Evolutionary conservation across 2,329 filamentous ascomycete species (phyloP).

Genomic region (Neocucurbitaria cava): DNA sequence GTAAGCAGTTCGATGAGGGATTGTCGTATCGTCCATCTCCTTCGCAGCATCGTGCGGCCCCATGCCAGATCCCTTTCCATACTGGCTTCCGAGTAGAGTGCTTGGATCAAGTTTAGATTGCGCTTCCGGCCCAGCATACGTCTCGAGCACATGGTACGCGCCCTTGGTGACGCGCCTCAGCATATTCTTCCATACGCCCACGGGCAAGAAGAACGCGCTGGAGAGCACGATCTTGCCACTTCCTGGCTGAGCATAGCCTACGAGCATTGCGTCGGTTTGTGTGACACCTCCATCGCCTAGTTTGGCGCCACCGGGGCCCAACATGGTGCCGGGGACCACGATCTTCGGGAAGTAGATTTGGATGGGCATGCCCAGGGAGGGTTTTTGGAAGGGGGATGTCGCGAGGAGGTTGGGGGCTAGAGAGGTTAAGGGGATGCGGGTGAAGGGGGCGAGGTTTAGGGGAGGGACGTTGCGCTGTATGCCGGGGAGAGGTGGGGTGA

Average conservation of each 20-base stretch:
- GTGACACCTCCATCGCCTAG: slow-evolving; percentile 6
- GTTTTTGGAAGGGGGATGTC: slow-evolving; percentile 17
- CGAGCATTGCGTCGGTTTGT: slow-evolving; percentile 39
- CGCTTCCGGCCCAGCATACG: slow-evolving; percentile 17
- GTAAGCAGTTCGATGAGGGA: slow-evolving; percentile 27
- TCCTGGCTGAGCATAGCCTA: slow-evolving; percentile 26
- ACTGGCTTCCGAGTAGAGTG: too few species aligned
- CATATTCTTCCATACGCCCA: slow-evolving; percentile 27
- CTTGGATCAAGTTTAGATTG: background rate
- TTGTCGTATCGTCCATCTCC: too few species aligned
- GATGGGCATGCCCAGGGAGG: slow-evolving; percentile 26
- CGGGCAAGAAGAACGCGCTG: slow-evolving; percentile 36
- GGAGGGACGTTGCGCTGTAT: slow-evolving; percentile 24
- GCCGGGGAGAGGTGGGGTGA: slow-evolving; percentile 5
- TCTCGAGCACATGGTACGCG: slow-evolving; percentile 27
- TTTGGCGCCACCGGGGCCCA: slow-evolving; percentile 9
- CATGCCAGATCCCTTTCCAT: too few species aligned
- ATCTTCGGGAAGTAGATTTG: slow-evolving; percentile 38
- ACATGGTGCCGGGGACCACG: slow-evolving; percentile 17
- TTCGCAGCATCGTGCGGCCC: too few species aligned
- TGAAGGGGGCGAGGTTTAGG: slow-evolving; percentile 7
- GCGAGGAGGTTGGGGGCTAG: slow-evolving; percentile 14
- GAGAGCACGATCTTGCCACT: slow-evolving; percentile 17
- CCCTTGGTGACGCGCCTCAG: slow-evolving; percentile 15
- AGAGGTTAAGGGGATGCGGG: slow-evolving; percentile 14